phyloP scores from a whole-genome alignment of 139 green algal species.

The Dunaliella sp. region DNA sequence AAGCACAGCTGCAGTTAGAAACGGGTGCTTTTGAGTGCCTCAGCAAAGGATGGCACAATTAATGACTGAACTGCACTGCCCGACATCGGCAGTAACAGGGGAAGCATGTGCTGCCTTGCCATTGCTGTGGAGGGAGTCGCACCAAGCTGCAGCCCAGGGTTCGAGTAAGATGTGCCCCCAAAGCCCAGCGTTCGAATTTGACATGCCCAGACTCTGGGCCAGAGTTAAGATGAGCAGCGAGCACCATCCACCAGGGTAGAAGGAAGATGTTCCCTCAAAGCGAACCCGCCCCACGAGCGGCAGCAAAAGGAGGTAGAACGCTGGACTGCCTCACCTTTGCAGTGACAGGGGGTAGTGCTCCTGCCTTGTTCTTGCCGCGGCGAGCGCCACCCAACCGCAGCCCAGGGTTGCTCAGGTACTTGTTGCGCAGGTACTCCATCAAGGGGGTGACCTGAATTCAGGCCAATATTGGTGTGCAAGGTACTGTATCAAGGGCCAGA shows the following conservation, averaged over 20 bases:
- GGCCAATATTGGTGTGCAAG: too few relatives aligned
- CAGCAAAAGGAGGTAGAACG: too few relatives aligned
- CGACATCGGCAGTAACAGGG: neutral
- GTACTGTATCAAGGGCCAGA: too few relatives aligned
- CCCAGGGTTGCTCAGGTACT: constrained; percentile 14
- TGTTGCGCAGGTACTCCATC: constrained; percentile 25
- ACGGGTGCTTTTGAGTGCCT: neutral
- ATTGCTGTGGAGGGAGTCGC: neutral
- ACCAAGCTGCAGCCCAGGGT: neutral
- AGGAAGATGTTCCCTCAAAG: too few relatives aligned
- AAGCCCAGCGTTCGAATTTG: neutral
- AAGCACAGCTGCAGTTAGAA: neutral
- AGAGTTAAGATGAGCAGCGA: too few relatives aligned
- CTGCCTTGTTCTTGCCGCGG: neutral
- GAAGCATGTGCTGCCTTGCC: neutral
- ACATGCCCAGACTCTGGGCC: neutral
- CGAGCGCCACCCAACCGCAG: constrained; percentile 14
- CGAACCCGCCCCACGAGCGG: too few relatives aligned
- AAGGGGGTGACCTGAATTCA: constrained; percentile 8
- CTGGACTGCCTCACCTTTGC: neutral
- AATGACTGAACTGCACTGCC: neutral
- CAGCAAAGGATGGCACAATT: neutral
- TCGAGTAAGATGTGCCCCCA: neutral
- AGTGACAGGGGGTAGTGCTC: neutral
- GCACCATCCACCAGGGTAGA: too few relatives aligned